Base-by-base conservation (phyloP, 2,329 filamentous ascomycete species). In the Alternaria ethzedia region DNA sequence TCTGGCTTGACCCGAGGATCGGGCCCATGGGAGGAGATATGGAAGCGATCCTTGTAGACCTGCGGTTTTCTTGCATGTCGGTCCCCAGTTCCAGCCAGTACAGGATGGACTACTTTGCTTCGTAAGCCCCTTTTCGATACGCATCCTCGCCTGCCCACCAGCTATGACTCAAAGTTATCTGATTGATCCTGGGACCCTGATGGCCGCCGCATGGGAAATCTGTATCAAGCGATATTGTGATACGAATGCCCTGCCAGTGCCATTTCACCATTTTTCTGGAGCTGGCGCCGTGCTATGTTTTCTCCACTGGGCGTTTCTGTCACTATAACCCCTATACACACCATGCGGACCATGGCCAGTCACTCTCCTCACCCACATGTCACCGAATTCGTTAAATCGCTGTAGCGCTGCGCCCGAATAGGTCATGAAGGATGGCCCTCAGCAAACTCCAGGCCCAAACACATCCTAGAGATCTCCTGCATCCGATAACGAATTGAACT, bases 71-170 rank as follows among this genome's bases (percentile, higher is more conserved):
- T 47, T 54, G 36, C 28, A 47, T 32, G 11, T 26, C 15, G 23
- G 43, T n/a, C 11, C 44, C 15, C 28, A 20, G 9, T 28, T 49
- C 32, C 32, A 32, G 52, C 58, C 45, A 28, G 30, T 44, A 41
- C 47, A 50, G 45, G 13, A 26, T 28, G 13, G 36, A 26, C 11
- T 12, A 21, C 25, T 32, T 45, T 32, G 56, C 36, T 54, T 20
- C 41, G 23, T 13, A 25, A 43, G 15, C 44, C 25, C n/a, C 45
- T 23, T 26, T 20, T 30, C 11, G 28, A 17, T 23, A 17, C 50
- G 30, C 41, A 62, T 59, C 47, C n/a, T 59, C 59, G 13, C 43
- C n/a, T 21, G n/a, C 28, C 50, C 44, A 17, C 30, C 17, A 58
- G 32, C 49, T 54, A 54, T 54, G 11, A 54, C 43, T 15, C 23